Conservation (phyloP, 2,329 filamentous ascomycete species). For the Hypoxylon sp. region DNA sequence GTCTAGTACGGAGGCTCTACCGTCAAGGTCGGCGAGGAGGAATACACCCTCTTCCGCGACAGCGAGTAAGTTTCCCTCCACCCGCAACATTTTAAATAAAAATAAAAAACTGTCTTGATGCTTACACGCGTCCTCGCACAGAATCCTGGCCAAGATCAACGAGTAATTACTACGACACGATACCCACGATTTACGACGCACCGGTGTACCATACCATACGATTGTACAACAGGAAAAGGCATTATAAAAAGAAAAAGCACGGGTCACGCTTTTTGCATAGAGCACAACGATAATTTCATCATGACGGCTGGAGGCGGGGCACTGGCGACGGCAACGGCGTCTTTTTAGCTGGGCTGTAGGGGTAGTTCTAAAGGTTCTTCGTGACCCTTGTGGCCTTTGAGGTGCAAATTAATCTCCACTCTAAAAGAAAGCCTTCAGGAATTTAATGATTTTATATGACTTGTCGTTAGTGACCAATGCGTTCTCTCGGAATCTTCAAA, state of each 20-base stretch:
- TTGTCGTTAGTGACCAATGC: background rate
- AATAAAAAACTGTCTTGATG: background rate
- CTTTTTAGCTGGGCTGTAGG: constrained; percentile 32
- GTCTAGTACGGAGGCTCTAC: constrained; percentile 89
- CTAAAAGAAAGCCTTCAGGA: constrained; percentile 16
- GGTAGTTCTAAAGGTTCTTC: constrained; percentile 27
- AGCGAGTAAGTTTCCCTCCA: constrained; percentile 81
- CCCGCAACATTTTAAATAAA: constrained; percentile 14
- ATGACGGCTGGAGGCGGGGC: constrained; percentile 25
- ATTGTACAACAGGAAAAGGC: constrained; percentile 46
- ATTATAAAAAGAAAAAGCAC: constrained; percentile 43
- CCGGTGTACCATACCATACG: constrained; percentile 48
- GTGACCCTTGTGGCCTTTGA: constrained; percentile 26
- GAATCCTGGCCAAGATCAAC: constrained; percentile 98
- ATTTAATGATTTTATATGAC: background rate
- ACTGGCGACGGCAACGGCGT: constrained; percentile 31
- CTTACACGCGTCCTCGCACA: constrained; percentile 56
- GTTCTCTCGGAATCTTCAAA: background rate
- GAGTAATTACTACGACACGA: constrained; percentile 71
- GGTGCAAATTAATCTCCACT: constrained; percentile 45
- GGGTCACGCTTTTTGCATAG: constrained; percentile 45
- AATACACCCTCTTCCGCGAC: constrained; percentile 96
- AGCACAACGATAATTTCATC: constrained; percentile 23
- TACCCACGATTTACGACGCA: constrained; percentile 46
- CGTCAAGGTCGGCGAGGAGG: constrained; percentile 97